Evolutionary conservation across 306 rosid genomes (phyloP), one percentile per base, ranked within the genome.

Genomic region (Datisca glomerata): DNA sequence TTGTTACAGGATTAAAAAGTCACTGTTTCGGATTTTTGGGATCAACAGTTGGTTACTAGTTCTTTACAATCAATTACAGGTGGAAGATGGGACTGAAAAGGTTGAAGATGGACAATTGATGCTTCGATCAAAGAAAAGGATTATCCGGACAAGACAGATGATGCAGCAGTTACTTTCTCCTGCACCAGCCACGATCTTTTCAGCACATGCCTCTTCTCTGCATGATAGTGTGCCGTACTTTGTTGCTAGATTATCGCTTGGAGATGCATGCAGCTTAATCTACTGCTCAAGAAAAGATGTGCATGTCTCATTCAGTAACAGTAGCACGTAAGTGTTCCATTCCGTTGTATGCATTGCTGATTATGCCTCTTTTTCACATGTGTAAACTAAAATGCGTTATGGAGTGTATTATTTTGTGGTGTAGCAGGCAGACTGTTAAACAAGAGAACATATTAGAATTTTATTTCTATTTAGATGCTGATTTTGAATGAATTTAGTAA

Each of bases 131-230:
- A 74, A 74, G 65, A 61, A 67, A 61, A 74, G 81, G 63, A 70
- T 74, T 18, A 46, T 61, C 27, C 49, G 29, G 49, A 61, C 81
- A 49, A 61, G 67, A 45, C 61, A 54, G 65, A 49, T 61, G 21
- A 49, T 69, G 65, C 81, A 74, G 67, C 76, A 69, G 28, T 36
- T 74, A 55, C 61, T 74, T 21, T 33, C 51, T 46, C 73, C 81
- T 15, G 52, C 73, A 41, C 70, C 76, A 8, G 25, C 51, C 21
- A 55, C 53, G 18, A 8, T 68, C 39, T 60, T 74, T 36, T 41
- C 70, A 9, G 76, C 70, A 29, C 59, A 74, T 13, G 64, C 65
- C 46, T 49, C 55, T 18, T 56, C 59, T 21, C 39, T 64, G 45
- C 53, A 65, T 38, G 81, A 74, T 12, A 53, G 60, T 37, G 60